A percentile compares a stretch with the other conserved stretches of the same genome.
Evolutionary conservation across 1,139 yeast genomes (phyloP).

Genomic region (Debaryomyces sp.): DNA sequence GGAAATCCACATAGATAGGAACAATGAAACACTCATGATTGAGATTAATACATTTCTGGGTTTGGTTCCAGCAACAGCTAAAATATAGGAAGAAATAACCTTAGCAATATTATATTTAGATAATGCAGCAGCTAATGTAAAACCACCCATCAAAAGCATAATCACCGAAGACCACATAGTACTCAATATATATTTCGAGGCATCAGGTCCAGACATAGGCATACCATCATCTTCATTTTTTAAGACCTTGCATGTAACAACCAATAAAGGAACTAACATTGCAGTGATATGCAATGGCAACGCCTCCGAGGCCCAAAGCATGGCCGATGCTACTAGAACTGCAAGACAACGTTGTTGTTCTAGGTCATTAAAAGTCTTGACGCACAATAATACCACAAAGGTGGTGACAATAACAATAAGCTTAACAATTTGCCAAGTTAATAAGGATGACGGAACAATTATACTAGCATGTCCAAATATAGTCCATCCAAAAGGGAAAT

Average conservation of each 20-base stretch:
- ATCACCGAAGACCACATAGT: slow-evolving; percentile 96
- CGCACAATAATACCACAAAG: slow-evolving; percentile 51
- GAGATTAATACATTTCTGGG: slow-evolving; percentile 77
- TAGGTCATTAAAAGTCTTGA: slow-evolving; percentile 65
- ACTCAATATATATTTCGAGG: slow-evolving; percentile 76
- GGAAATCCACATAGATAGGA: slow-evolving; percentile 93
- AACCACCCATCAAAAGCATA: slow-evolving; percentile 87
- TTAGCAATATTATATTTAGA: slow-evolving; percentile 90
- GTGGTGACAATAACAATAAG: slow-evolving; percentile 45
- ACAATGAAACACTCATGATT: slow-evolving; percentile 81
- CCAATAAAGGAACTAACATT: slow-evolving; percentile 74
- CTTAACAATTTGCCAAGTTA: slow-evolving; percentile 45
- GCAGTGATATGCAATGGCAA: slow-evolving; percentile 88
- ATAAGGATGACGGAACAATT: slow-evolving; percentile 30
- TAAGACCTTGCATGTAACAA: slow-evolving; percentile 73
- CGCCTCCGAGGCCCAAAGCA: slow-evolving; percentile 94
- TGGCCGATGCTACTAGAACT: slow-evolving; percentile 72
- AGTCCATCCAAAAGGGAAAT: slow-evolving; percentile 20
- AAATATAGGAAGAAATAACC: slow-evolving; percentile 75
- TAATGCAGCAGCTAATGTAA: slow-evolving; percentile 90
- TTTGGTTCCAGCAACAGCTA: slow-evolving; percentile 82
- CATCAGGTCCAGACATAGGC: slow-evolving; percentile 62
- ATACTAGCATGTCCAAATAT: slow-evolving; percentile 22
- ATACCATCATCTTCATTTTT: slow-evolving; percentile 54
- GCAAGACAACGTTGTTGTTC: slow-evolving; percentile 82